Base-by-base conservation (phyloP, 331 rosid genomes). In the Prunus yedoensis region DNA sequence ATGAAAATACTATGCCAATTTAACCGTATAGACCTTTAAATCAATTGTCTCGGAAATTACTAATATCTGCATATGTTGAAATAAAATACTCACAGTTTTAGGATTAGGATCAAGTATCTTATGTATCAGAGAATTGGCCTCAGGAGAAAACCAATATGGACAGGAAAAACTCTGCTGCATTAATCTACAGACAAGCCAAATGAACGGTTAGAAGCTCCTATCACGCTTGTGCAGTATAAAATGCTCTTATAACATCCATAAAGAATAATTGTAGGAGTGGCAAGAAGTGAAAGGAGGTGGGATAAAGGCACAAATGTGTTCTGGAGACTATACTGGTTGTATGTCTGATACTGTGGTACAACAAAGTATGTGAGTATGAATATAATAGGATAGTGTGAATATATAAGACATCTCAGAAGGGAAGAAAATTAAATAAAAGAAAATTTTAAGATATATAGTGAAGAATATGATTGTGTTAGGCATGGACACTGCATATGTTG, bases 21-120 rank as follows among this genome's bases (percentile, higher is more conserved):
- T 45, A 58, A 13, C 3, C 11, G 2, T 60, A 47, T 60, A 47
- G 10, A 47, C 21, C 60, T 7, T 60, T 43, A 45, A 73, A 73
- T 59, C 46, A 43, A 17, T 15, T 23, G 25, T 45, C 28, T 5
- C 3, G 7, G 14, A 43, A 28, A 73, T 23, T 43, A 73, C 65
- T 43, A 49, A 38, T 5, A 65, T 65, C 41, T 53, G 59, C 12
- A 59, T 0, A 38, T 14, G 41, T 38, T 18, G 45, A 58, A 64
- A n/a, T 38, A 62, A 64, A 72, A 65, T 51, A 86, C 99, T 94
- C 89, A 94, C 99, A 23, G 87, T 85, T 84, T 87, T 86, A 21
- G 96, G 97, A 79, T 92, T 85, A 73, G 93, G 92, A 81, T 90
- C 88, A 78, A 92, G 92, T 78, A 94, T 88, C 84, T 84, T 94